Conservation (phyloP, 2,329 filamentous ascomycete species). For the Monosporascus sp. region DNA sequence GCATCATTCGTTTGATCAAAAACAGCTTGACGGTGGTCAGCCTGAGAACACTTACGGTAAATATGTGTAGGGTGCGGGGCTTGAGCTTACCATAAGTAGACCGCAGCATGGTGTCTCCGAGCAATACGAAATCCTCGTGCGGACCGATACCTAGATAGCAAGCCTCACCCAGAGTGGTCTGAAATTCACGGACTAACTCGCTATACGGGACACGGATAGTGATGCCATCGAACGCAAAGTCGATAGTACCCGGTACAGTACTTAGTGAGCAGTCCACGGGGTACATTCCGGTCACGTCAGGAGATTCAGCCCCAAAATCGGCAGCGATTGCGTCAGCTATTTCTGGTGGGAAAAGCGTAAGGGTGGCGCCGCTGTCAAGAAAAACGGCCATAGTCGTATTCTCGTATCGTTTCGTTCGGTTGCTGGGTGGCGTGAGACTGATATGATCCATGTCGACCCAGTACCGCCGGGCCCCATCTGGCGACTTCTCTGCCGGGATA, state of each 20-base stretch:
- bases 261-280: constrained; percentile 40
- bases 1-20: constrained; percentile 46
- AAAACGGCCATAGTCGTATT: constrained; percentile 50
- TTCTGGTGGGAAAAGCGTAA: constrained; percentile 58
- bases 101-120: constrained; percentile 55
- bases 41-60: background rate
- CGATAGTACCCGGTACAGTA: constrained; percentile 35
- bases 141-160: constrained; percentile 48
- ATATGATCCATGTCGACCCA: constrained; percentile 46
- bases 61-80: background rate
- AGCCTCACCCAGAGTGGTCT: constrained; percentile 18
- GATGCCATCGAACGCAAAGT: constrained; percentile 44
- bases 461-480: constrained; percentile 48
- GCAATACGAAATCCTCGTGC: constrained; percentile 42
- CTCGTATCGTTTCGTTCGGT: constrained; percentile 28
- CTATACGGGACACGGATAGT: constrained; percentile 44
- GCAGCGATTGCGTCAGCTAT: constrained; percentile 46
- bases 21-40: constrained; percentile 31
- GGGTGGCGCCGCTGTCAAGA: constrained; percentile 65
- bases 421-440: constrained; percentile 34
- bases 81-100: constrained; percentile 44
- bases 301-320: constrained; percentile 39
- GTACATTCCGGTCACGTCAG: constrained; percentile 40
- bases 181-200: constrained; percentile 40
- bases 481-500: constrained; percentile 46